Conservation (phyloP, 768 basidiomycete genomes). For the Calocybe gangraenosa region DNA sequence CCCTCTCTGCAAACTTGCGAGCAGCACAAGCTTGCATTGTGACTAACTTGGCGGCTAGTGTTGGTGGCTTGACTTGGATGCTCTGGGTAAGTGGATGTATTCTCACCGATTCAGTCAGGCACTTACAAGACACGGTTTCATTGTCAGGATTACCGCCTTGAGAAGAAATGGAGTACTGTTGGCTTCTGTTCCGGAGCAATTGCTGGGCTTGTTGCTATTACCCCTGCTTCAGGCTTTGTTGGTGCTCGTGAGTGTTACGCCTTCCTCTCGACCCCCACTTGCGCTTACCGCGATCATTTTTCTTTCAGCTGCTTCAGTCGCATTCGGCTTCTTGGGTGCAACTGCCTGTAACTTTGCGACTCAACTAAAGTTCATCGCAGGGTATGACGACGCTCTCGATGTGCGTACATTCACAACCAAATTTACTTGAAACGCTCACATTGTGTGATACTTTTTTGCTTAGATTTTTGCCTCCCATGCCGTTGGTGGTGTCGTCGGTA, state of each 20-base stretch:
- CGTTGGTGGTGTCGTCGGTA: constrained; percentile 76
- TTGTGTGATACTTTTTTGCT: not conserved
- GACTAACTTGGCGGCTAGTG: constrained; percentile 87
- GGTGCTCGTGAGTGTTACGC: constrained; percentile 60
- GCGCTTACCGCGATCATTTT: not conserved
- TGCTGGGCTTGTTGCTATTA: constrained; percentile 85
- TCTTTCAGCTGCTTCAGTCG: constrained; percentile 30
- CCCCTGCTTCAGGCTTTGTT: constrained; percentile 80
- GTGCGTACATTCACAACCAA: constrained; percentile 34
- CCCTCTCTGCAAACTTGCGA: constrained; percentile 83
- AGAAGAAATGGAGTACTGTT: constrained; percentile 89
- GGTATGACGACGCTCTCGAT: constrained; percentile 80
- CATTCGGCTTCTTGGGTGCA: constrained; percentile 82
- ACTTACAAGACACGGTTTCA: not conserved
- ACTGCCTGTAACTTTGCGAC: constrained; percentile 94
- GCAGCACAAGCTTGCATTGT: constrained; percentile 88
- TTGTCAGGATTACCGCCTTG: constrained; percentile 81
- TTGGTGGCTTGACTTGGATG: constrained; percentile 93
- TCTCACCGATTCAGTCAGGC: not conserved
- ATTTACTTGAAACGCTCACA: not conserved
- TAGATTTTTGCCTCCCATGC: constrained; percentile 88
- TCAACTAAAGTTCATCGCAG: constrained; percentile 79
- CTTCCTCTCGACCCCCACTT: not conserved
- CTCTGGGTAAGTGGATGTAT: constrained; percentile 52
- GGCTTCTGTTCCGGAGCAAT: constrained; percentile 97